These are phyloP conservation scores for Teunomyces atbi DNA, from an alignment of 805 yeast species.

Conservation along the genomic window DNA sequence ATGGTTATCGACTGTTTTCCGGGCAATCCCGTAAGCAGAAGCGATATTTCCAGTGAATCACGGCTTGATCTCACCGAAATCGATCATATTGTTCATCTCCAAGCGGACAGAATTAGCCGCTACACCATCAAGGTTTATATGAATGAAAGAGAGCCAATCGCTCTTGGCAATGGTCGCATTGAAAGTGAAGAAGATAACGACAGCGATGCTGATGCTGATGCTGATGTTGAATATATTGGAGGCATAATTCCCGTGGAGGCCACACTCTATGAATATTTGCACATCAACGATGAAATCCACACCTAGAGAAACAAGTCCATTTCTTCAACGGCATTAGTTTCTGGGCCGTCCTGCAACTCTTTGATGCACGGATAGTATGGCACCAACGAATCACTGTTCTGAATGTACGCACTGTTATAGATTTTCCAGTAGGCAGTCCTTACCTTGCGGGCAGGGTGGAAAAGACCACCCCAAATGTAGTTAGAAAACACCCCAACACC, in stretches of 20 bases:
- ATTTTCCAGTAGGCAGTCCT: conserved; percentile 82
- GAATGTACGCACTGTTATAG: conserved; percentile 74
- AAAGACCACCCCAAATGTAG: conserved; percentile 84
- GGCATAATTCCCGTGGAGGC: background rate
- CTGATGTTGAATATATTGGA: background rate
- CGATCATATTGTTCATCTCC: conserved; percentile 52
- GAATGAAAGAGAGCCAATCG: conserved; percentile 12
- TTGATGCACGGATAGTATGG: conserved; percentile 66
- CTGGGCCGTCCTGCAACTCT: conserved; percentile 10
- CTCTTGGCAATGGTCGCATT: conserved; percentile 1
- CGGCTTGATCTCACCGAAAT: conserved; percentile 23
- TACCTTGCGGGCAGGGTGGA: conserved; percentile 90
- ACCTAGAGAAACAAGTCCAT: conserved; percentile 42
- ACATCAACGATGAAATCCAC: background rate
- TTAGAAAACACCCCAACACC: conserved; percentile 76
- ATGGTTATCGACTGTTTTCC: conserved; percentile 49
- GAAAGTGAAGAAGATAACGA: conserved; percentile 5
- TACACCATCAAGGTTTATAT: conserved; percentile 40
- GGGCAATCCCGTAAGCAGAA: conserved; percentile 39
- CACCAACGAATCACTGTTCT: conserved; percentile 69
- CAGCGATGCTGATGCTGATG: background rate
- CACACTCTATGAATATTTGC: background rate
- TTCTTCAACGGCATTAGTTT: conserved; percentile 43
- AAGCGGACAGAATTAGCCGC: conserved; percentile 51
- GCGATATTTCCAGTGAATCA: conserved; percentile 5